These are phyloP conservation scores for Penicillium sp. DNA, from an alignment of 2,329 filamentous ascomycete species.

Conservation along the genomic window DNA sequence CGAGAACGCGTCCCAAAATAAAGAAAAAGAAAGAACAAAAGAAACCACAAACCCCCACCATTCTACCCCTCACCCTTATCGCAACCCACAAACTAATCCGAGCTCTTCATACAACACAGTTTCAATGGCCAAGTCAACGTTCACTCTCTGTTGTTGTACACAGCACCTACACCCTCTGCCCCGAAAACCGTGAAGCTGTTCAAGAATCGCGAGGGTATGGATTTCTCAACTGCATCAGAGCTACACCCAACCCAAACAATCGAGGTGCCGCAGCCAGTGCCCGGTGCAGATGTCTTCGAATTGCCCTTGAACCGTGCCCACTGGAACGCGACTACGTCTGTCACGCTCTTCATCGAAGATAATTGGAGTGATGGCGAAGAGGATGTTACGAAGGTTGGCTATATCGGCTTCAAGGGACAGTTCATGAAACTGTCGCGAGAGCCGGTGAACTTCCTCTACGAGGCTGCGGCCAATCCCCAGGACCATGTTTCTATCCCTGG, in stretches of 20 bases:
- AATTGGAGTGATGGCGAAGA: slow-evolving; percentile 81
- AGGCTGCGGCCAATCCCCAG: slow-evolving; percentile 84
- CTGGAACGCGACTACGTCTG: slow-evolving; percentile 78
- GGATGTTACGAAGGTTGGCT: slow-evolving; percentile 72
- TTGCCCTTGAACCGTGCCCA: slow-evolving; percentile 80
- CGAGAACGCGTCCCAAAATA: neutral
- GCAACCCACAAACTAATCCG: slow-evolving; percentile 4
- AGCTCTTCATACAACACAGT: slow-evolving; percentile 54
- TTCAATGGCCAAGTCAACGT: slow-evolving; percentile 94
- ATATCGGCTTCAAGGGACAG: slow-evolving; percentile 90
- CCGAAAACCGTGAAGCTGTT: slow-evolving; percentile 83
- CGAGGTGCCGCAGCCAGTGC: slow-evolving; percentile 67
- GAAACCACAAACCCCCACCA: slow-evolving; percentile 21
- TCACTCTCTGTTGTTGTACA: slow-evolving; percentile 81
- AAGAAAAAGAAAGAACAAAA: too few species aligned
- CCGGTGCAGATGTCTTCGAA: slow-evolving; percentile 67
- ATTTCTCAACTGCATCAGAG: slow-evolving; percentile 73
- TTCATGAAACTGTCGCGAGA: slow-evolving; percentile 83
- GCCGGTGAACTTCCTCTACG: slow-evolving; percentile 83
- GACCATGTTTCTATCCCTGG: slow-evolving; percentile 64
- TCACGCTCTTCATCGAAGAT: slow-evolving; percentile 85
- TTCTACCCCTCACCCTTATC: slow-evolving; percentile 24
- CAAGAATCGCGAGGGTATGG: slow-evolving; percentile 79
- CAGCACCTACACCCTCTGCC: slow-evolving; percentile 64
- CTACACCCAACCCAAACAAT: slow-evolving; percentile 69